phyloP scores from a whole-genome alignment of 257 asterid genomes.

The Cordia subcordata region DNA sequence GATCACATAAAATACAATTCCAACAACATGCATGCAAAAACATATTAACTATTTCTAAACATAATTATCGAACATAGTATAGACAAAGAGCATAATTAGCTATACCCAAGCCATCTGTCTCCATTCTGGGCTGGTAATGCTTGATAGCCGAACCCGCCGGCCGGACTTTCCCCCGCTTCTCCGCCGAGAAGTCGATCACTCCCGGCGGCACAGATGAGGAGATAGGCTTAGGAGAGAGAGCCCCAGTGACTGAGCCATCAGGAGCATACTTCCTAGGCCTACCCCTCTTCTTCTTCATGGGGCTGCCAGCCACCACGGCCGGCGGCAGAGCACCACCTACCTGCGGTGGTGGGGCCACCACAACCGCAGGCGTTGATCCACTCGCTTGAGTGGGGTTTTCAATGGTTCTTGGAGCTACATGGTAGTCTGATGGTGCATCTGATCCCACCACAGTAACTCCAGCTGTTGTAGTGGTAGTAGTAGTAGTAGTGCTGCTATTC shows the following conservation, averaged over 20 bases:
- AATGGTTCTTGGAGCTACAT: constrained; percentile 65
- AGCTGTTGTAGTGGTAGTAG: not conserved
- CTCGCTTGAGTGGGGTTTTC: constrained; percentile 37
- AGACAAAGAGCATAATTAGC: constrained; percentile 2
- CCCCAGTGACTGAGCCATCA: constrained; percentile 48
- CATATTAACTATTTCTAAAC: not conserved
- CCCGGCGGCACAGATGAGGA: constrained; percentile 61
- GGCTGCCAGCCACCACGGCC: constrained; percentile 12
- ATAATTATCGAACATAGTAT: not conserved
- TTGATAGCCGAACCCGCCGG: constrained; percentile 28
- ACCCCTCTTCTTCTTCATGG: constrained; percentile 79
- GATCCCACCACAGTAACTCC: constrained; percentile 92
- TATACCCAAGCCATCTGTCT: constrained; percentile 44
- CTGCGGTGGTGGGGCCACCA: constrained; percentile 34
- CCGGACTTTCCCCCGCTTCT: constrained; percentile 56
- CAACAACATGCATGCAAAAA: constrained; percentile 39
- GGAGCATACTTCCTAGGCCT: constrained; percentile 88
- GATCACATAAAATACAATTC: constrained; percentile 18
- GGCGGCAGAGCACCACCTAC: constrained; percentile 27
- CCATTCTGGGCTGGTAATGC: constrained; percentile 43
- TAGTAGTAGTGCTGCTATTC: constrained; percentile 28
- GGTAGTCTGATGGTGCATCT: constrained; percentile 91
- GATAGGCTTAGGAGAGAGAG: constrained; percentile 85
- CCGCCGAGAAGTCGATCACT: constrained; percentile 80
- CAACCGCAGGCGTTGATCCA: constrained; percentile 19